phyloP scores from a whole-genome alignment of 2,329 filamentous ascomycete genomes.

The Onygenales sp. region DNA sequence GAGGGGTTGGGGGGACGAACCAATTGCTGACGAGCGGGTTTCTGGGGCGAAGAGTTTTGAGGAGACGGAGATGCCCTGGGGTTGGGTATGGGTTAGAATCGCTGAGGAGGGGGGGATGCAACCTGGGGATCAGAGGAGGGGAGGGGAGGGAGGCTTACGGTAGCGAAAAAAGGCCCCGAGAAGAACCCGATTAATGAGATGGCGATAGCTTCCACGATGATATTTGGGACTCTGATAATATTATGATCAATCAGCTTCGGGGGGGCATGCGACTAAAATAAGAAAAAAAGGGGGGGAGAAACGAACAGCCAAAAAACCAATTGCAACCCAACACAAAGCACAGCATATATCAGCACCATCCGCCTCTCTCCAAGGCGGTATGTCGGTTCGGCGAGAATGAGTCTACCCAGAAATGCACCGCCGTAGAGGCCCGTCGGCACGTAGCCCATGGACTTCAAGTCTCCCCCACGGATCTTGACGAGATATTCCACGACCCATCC shows the following conservation, averaged over 20 bases:
- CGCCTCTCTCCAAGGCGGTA: conserved; percentile 49
- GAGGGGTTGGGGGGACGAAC: conserved; percentile 19
- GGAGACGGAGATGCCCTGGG: conserved; percentile 45
- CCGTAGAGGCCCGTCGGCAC: conserved; percentile 53
- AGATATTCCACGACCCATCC: conserved; percentile 60
- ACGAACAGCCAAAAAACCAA: conserved; percentile 48
- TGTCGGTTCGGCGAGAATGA: conserved; percentile 51
- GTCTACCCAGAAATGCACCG: conserved; percentile 47
- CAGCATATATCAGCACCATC: conserved; percentile 48
- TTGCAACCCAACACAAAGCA: conserved; percentile 45
- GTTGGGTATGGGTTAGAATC: background rate
- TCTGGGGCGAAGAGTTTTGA: conserved; percentile 43
- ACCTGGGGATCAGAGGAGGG: too few relatives aligned
- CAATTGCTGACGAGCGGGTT: conserved; percentile 40
- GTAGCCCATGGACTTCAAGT: conserved; percentile 51
- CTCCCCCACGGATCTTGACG: conserved; percentile 48
- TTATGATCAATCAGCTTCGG: background rate
- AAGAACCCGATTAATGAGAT: conserved; percentile 50
- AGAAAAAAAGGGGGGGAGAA: background rate
- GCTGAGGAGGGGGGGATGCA: too few relatives aligned
- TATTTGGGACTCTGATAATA: conserved; percentile 25
- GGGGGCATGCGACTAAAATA: too few relatives aligned
- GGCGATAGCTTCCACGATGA: conserved; percentile 43
- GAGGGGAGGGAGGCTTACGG: conserved; percentile 26
- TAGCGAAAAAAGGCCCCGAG: conserved; percentile 49